Conservation (phyloP, 108 stramenopile genomes). For the Cyclotella cryptica region DNA sequence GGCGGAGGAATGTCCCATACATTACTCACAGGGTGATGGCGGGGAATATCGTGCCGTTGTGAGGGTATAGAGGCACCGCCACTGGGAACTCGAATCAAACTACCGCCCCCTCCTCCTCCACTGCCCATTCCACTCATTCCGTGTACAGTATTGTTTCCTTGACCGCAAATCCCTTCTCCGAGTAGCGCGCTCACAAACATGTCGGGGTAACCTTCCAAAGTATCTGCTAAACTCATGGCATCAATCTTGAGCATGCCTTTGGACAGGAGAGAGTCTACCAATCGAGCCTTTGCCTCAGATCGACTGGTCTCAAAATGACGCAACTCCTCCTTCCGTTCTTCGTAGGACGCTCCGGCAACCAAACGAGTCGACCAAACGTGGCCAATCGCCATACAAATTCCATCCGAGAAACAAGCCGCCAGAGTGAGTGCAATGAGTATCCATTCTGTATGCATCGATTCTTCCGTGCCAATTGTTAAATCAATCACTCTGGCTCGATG, state of each 20-base stretch:
- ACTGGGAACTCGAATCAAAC: constrained; percentile 28
- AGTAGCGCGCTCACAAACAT: constrained; percentile 76
- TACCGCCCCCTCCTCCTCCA: constrained; percentile 30
- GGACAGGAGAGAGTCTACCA: constrained; percentile 70
- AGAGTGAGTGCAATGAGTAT: constrained; percentile 61
- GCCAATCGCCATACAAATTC: constrained; percentile 80
- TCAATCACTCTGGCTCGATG: neutral
- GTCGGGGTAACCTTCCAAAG: constrained; percentile 86
- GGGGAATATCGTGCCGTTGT: neutral
- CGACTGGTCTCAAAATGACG: constrained; percentile 49
- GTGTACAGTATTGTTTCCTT: neutral
- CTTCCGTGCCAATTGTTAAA: neutral
- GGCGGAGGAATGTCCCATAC: constrained; percentile 35
- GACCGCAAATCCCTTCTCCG: constrained; percentile 16
- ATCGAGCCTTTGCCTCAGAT: constrained; percentile 67
- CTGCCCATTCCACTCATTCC: constrained; percentile 21
- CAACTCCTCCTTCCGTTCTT: constrained; percentile 58
- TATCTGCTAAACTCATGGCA: constrained; percentile 87
- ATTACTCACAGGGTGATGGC: constrained; percentile 3
- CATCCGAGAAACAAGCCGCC: constrained; percentile 71
- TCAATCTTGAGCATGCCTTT: constrained; percentile 87
- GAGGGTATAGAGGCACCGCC: constrained; percentile 3
- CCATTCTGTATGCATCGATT: constrained; percentile 30
- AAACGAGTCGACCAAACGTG: constrained; percentile 80
- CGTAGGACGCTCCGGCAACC: constrained; percentile 39